A percentile compares a stretch with the other conserved stretches of the same genome.
These are phyloP conservation scores for Aspergillus uvarum DNA, from an alignment of 2,329 filamentous ascomycete species.

Conservation along the genomic window DNA sequence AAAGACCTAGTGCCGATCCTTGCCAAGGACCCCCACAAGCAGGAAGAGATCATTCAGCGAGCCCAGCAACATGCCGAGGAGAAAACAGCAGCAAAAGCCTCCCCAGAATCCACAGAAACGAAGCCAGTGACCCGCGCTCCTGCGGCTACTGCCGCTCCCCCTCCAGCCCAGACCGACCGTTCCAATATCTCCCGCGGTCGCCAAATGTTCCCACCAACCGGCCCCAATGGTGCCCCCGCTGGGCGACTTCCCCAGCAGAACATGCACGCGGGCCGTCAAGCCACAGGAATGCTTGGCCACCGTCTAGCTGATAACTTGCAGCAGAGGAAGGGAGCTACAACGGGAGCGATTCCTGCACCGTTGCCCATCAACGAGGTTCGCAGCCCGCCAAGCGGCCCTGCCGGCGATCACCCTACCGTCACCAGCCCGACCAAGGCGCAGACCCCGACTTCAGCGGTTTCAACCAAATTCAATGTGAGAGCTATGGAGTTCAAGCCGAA, in stretches of 20 bases:
- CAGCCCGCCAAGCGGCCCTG: conserved; percentile 71
- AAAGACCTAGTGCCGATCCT: conserved; percentile 90
- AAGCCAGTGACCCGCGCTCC: conserved; percentile 52
- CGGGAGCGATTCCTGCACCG: conserved; percentile 51
- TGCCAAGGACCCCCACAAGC: conserved; percentile 93
- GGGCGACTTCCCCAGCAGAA: conserved; percentile 46
- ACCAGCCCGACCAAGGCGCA: conserved; percentile 48
- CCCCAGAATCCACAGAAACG: conserved; percentile 48
- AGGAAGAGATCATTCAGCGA: conserved; percentile 88
- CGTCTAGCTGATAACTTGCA: conserved; percentile 54
- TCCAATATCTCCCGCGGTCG: conserved; percentile 50
- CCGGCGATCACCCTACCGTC: conserved; percentile 54
- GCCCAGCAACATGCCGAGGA: conserved; percentile 72
- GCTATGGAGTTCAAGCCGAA: conserved; percentile 82
- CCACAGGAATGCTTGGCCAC: conserved; percentile 50
- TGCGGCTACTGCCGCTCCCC: conserved; percentile 45
- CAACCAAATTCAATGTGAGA: conserved; percentile 60
- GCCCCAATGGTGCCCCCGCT: conserved; percentile 44
- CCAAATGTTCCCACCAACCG: conserved; percentile 47
- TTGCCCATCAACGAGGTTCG: conserved; percentile 66
- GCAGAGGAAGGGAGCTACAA: conserved; percentile 49
- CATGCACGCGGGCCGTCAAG: conserved; percentile 42
- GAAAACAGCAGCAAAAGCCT: conserved; percentile 48
- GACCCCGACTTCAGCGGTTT: conserved; percentile 54
- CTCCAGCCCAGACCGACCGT: conserved; percentile 47